Percentiles rank a stretch among this genome's conserved stretches.
These are phyloP conservation scores for Saccharomyces hybrid DNA, from an alignment of 1,139 yeast species.

Conservation along the genomic window DNA sequence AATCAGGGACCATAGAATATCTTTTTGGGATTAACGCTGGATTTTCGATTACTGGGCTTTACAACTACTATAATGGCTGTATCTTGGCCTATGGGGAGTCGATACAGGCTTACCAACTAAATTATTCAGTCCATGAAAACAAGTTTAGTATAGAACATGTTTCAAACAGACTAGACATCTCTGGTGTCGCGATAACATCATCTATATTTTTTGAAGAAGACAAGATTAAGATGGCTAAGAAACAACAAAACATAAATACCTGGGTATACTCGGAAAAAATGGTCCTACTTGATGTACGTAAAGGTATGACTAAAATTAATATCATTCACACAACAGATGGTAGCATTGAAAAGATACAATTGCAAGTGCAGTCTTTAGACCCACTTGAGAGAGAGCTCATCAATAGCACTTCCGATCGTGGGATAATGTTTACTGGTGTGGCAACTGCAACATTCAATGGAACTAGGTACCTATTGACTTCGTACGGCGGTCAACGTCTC, in stretches of 20 bases:
- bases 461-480: not conserved
- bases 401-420: not conserved
- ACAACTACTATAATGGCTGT: conserved; percentile 13
- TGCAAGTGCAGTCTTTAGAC: not conserved
- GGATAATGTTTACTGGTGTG: not conserved
- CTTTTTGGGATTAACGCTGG: conserved; percentile 14
- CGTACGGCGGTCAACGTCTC: not conserved
- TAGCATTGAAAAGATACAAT: not conserved
- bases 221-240: conserved; percentile 1
- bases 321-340: not conserved
- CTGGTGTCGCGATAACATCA: conserved; percentile 12
- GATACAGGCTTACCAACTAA: conserved; percentile 18
- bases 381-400: not conserved
- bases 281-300: not conserved
- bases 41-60: conserved; percentile 12
- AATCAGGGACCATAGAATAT: conserved; percentile 17
- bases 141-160: conserved; percentile 14
- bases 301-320: not conserved
- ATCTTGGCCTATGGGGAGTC: conserved; percentile 21
- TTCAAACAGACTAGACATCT: conserved; percentile 11
- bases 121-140: conserved; percentile 24
- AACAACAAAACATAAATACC: conserved; percentile 3
- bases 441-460: not conserved
- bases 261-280: not conserved
- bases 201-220: not conserved